Evolutionary conservation across 768 basidiomycete genomes (phyloP).

Genomic region (Porphyrellus cyaneotinctus): DNA sequence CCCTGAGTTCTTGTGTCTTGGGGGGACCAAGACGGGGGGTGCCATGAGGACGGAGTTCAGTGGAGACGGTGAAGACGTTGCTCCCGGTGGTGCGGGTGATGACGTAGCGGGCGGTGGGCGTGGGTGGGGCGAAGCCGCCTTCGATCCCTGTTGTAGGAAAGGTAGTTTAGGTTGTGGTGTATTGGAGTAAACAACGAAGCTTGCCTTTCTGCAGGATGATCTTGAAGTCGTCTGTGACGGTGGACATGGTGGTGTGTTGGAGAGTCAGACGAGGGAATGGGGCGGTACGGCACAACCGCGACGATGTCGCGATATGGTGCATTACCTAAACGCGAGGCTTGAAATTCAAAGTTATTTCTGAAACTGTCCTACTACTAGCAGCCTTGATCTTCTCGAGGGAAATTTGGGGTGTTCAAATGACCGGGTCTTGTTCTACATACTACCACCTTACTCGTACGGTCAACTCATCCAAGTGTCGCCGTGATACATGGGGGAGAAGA

Average conservation of each 20-base stretch:
- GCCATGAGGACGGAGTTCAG: constrained; percentile 47
- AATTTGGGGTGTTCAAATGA: no score
- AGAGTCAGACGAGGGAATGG: not conserved
- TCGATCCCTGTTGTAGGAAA: constrained; percentile 45
- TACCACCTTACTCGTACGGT: no score
- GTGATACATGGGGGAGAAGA: no score
- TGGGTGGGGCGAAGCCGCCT: constrained; percentile 73
- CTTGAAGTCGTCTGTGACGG: constrained; percentile 9
- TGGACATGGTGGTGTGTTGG: constrained; percentile 14
- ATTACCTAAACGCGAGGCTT: no score
- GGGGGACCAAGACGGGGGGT: constrained; percentile 39
- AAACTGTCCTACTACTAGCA: no score
- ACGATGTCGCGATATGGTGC: not conserved
- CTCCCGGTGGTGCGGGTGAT: constrained; percentile 40
- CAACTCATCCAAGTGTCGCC: no score
- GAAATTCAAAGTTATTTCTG: no score
- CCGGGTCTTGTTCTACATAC: no score
- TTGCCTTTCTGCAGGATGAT: constrained; percentile 52
- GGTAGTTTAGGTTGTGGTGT: not conserved
- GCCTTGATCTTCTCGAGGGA: no score
- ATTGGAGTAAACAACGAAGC: not conserved
- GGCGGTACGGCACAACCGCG: constrained; percentile 1
- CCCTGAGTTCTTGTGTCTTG: constrained; percentile 48
- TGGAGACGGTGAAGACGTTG: constrained; percentile 41
- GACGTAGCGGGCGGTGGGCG: constrained; percentile 50